Conservation (phyloP, 2,329 filamentous ascomycete genomes). For the Didymella arachidicola region DNA sequence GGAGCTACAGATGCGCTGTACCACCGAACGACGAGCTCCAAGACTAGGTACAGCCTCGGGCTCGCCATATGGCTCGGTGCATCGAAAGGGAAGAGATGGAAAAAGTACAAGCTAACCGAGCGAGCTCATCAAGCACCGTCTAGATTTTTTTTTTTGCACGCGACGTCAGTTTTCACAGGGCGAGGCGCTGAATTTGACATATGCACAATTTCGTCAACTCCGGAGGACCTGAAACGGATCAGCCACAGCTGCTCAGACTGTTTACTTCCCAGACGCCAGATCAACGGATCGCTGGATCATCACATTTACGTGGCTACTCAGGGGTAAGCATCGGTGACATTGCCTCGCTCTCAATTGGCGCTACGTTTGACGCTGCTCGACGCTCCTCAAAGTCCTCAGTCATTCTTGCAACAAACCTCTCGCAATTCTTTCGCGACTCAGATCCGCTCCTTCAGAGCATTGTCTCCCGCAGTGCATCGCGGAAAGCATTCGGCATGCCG, state of each 20-base stretch:
- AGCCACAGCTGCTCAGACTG: constrained; percentile 14
- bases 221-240: constrained; percentile 18
- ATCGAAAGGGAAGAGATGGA: not conserved
- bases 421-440: not conserved
- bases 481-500: constrained; percentile 12
- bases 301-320: constrained; percentile 15
- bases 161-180: constrained; percentile 10
- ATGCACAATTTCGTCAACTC: constrained; percentile 16
- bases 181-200: constrained; percentile 11
- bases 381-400: not conserved
- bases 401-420: not conserved
- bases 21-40: constrained; percentile 8
- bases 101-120: constrained; percentile 11
- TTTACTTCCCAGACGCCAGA: constrained; percentile 18
- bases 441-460: constrained; percentile 7
- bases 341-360: constrained; percentile 10
- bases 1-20: constrained; percentile 10
- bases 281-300: constrained; percentile 15
- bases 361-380: not conserved
- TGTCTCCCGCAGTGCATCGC: constrained; percentile 9
- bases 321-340: constrained; percentile 16
- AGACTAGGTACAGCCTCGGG: not conserved
- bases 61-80: not conserved
- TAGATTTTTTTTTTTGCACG: not conserved
- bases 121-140: not conserved